Base-by-base conservation (phyloP, 2,329 filamentous ascomycete genomes). In the Fusarium buharicum region DNA sequence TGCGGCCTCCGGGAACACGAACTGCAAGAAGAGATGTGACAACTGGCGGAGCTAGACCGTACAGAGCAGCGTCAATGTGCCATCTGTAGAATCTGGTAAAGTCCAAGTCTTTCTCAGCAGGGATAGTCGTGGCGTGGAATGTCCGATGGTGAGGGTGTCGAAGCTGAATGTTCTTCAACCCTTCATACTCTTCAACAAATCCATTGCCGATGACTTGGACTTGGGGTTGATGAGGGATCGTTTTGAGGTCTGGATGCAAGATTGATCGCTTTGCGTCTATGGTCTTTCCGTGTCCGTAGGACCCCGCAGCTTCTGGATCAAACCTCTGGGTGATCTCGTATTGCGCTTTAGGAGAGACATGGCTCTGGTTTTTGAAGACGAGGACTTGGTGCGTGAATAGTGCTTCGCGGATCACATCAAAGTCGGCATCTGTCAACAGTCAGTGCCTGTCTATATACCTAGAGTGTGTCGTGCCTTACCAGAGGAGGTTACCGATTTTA, bases 41-140 rank as follows among this genome's bases (percentile, higher is more conserved):
- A 22, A 87, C 82, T 2, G 90, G 90, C 4, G 90, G 90, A n/a
- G 90, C 85, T 7, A 92, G 82, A 16, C 85, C 88, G 71, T 93
- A 93, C 6, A 93, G 78, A 2, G 90, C 90, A 4, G 90, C 90
- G 69, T 93, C 90, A 50, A 93, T 92, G 73, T 93, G 90, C 90
- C 90, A 93, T 56, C 90, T 81, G 76, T 91, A 93, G 77, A 92
- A 87, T 77, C 77, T 78, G 4, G 82, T 84, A 56, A 72, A 81
- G 66, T 77, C 76, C 17, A 81, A 73, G 59, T 84, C 82, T n/a
- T 83, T 79, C 8, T 76, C 74, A 13, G 75, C 76, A 0, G 89
- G 82, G 61, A 93, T 85, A 17, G 78, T 72, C 6, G 85, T 84
- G 48, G 85, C 84, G 74, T 93, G 90, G 76, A 93, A 93, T 1